Evolutionary conservation across 768 basidiomycete species (phyloP).

Genomic region (Tulasnella sp.): DNA sequence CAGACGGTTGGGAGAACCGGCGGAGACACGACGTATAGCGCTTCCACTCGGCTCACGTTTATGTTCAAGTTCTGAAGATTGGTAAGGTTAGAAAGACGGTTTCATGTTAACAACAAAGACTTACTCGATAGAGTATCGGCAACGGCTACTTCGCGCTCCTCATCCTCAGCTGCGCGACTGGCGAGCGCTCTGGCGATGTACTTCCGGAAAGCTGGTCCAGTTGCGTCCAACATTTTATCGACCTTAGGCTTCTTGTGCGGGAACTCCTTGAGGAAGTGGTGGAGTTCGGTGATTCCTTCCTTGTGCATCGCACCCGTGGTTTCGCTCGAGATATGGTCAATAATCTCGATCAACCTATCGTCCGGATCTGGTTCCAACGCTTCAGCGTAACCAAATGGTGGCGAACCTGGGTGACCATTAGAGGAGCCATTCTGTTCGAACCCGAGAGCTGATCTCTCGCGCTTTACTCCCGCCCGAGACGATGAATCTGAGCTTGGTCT

Average conservation of each 20-base stretch:
- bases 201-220: conserved; percentile 85
- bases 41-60: conserved; percentile 12
- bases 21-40: conserved; percentile 9
- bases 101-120: conserved; percentile 36
- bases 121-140: conserved; percentile 77
- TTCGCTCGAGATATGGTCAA: conserved; percentile 83
- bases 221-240: conserved; percentile 83
- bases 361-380: conserved; percentile 84
- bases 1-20: conserved; percentile 5
- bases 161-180: conserved; percentile 81
- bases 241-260: conserved; percentile 79
- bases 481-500: conserved; percentile 38
- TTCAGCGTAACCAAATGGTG: background rate
- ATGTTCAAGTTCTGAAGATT: conserved; percentile 26
- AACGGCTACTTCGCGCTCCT: conserved; percentile 55
- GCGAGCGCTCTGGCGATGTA: conserved; percentile 87
- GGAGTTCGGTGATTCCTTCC: conserved; percentile 90
- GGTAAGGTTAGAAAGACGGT: background rate
- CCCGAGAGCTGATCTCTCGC: conserved; percentile 14
- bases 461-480: conserved; percentile 37
- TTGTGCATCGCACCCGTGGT: conserved; percentile 86
- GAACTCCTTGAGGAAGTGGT: conserved; percentile 87
- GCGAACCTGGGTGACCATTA: background rate
- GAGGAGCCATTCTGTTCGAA: background rate
- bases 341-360: conserved; percentile 73